Evolutionary conservation across 2,329 filamentous ascomycete genomes (phyloP).

Genomic region (Colletotrichum sojae): DNA sequence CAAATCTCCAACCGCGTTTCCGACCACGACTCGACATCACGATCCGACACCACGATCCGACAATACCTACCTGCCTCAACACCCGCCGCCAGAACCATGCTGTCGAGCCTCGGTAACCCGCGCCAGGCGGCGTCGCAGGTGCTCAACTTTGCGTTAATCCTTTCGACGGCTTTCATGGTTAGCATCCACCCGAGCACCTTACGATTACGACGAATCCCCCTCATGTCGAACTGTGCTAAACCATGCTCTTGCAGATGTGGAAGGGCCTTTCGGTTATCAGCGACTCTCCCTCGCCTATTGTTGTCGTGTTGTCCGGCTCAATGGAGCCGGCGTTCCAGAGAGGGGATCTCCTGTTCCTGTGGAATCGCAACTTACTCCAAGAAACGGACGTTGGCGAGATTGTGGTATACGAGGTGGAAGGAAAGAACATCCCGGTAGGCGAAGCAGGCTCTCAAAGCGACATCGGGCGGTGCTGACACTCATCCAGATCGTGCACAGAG

Average conservation of each 20-base stretch:
- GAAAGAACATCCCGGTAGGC: constrained; percentile 85
- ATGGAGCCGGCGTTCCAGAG: constrained; percentile 89
- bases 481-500: constrained; percentile 83
- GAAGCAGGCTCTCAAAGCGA: neutral
- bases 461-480: neutral
- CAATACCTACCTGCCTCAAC: constrained; percentile 2
- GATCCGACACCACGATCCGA: constrained; percentile 11
- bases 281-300: constrained; percentile 83
- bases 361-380: constrained; percentile 76
- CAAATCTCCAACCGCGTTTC: neutral
- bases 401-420: constrained; percentile 84
- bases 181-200: constrained; percentile 38
- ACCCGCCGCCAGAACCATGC: constrained; percentile 63
- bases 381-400: constrained; percentile 71
- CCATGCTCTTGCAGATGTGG: constrained; percentile 73
- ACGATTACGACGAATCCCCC: neutral
- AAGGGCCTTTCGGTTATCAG: constrained; percentile 87
- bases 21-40: constrained; percentile 12
- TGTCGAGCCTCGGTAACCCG: constrained; percentile 79
- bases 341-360: constrained; percentile 79
- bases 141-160: constrained; percentile 91
- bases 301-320: constrained; percentile 86
- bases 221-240: neutral
- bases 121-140: constrained; percentile 86
- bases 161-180: constrained; percentile 93